Conservation (phyloP, 148 eudicot species). For the Tetragonia tetragonoides region DNA sequence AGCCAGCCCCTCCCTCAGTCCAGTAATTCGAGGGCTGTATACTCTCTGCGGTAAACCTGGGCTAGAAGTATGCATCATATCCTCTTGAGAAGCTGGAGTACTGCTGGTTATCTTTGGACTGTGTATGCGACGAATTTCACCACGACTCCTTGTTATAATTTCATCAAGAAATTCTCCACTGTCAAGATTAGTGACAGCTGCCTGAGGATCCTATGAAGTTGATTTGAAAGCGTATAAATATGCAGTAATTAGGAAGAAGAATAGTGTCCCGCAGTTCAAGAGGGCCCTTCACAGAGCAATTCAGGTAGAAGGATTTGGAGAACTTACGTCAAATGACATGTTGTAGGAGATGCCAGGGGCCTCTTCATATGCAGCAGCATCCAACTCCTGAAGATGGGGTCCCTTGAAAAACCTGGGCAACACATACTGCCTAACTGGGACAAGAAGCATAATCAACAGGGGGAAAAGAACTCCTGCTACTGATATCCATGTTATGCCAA, state of each 20-base stretch:
- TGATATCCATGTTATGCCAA: slow-evolving; percentile 97
- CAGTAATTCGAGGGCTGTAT: slow-evolving; percentile 48
- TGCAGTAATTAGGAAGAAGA: background rate
- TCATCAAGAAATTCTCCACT: slow-evolving; percentile 69
- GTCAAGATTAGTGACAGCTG: slow-evolving; percentile 32
- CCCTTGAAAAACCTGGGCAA: slow-evolving; percentile 85
- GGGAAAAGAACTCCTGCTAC: slow-evolving; percentile 97
- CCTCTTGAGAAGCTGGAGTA: slow-evolving; percentile 41
- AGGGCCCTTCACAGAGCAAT: background rate
- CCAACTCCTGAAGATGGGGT: slow-evolving; percentile 93
- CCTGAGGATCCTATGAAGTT: slow-evolving; percentile 44
- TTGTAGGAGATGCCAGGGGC: slow-evolving; percentile 67
- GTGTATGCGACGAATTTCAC: slow-evolving; percentile 60
- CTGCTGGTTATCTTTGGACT: slow-evolving; percentile 69
- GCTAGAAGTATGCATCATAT: slow-evolving; percentile 53
- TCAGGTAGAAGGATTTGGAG: background rate
- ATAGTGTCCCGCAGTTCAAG: background rate
- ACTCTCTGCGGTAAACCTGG: slow-evolving; percentile 43
- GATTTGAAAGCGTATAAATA: slow-evolving; percentile 9
- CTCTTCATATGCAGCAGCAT: slow-evolving; percentile 97
- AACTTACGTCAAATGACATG: slow-evolving; percentile 66
- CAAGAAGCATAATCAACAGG: slow-evolving; percentile 91
- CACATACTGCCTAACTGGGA: slow-evolving; percentile 87
- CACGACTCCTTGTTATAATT: slow-evolving; percentile 79
- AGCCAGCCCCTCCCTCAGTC: slow-evolving; percentile 42